Percentiles rank a stretch among this genome's conserved stretches.
Evolutionary conservation across 108 stramenopile species (phyloP).

Genomic region (Nannochloropsis salina): DNA sequence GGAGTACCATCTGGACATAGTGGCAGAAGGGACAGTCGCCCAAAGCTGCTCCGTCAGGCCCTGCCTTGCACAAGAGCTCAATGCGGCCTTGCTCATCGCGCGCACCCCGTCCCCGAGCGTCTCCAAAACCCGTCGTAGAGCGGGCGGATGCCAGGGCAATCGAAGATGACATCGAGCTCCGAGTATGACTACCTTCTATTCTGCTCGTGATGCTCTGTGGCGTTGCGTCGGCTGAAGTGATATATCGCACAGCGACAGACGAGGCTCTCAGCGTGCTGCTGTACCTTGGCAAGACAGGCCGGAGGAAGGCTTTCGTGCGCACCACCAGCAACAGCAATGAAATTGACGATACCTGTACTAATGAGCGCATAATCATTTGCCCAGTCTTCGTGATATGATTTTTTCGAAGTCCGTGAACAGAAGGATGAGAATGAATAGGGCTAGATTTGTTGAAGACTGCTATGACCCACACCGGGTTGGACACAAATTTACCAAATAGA

Average conservation of each 20-base stretch:
- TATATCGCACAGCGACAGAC: too few species aligned
- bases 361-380: background rate
- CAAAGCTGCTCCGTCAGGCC: constrained; percentile 29
- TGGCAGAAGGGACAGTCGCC: constrained; percentile 48
- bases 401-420: too few species aligned
- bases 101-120: constrained; percentile 21
- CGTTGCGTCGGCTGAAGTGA: too few species aligned
- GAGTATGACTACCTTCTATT: background rate
- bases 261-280: background rate
- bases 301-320: background rate
- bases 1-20: constrained; percentile 42
- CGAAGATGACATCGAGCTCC: background rate
- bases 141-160: background rate
- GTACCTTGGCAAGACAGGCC: background rate
- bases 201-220: too few species aligned
- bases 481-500: too few species aligned
- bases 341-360: background rate
- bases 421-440: too few species aligned
- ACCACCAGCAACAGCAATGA: background rate
- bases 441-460: too few species aligned
- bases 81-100: constrained; percentile 40
- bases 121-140: constrained; percentile 22
- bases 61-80: constrained; percentile 48
- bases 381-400: background rate
- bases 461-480: too few species aligned